phyloP scores from a whole-genome alignment of 1,284 basidiomycete species.

The Caloboletus firmus region DNA sequence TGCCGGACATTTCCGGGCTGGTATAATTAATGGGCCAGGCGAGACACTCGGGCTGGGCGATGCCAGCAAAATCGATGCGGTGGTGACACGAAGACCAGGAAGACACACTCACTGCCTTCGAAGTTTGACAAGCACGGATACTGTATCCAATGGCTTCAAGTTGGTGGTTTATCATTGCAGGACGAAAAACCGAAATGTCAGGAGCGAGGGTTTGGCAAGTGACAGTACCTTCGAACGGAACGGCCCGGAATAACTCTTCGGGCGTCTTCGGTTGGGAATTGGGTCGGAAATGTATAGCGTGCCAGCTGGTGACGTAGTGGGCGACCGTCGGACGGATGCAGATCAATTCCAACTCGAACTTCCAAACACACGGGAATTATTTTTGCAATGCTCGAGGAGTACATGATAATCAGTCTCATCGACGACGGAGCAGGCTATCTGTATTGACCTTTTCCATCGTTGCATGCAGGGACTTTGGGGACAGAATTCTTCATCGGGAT shows the following conservation, averaged over 20 bases:
- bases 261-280: conserved; percentile 1
- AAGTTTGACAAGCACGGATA: no score
- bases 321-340: conserved; percentile 1
- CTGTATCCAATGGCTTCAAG: neutral
- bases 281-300: neutral
- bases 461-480: neutral
- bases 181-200: neutral
- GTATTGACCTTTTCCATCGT: neutral
- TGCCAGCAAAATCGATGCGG: no score
- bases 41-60: neutral
- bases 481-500: conserved; percentile 8
- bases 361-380: neutral
- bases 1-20: neutral
- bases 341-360: no score
- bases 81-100: no score
- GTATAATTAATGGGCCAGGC: no score
- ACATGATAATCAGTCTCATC: neutral
- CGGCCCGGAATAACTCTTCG: conserved; percentile 3
- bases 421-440: neutral
- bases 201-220: no score
- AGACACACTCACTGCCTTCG: no score
- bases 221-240: conserved; percentile 6
- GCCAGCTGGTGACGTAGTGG: neutral
- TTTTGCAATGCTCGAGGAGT: conserved; percentile 9
- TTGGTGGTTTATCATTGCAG: neutral